Percentiles rank a stretch among this genome's conserved stretches.
Evolutionary conservation across 78 protist genomes (phyloP).

Genomic region (Dictyostelium purpureum): DNA sequence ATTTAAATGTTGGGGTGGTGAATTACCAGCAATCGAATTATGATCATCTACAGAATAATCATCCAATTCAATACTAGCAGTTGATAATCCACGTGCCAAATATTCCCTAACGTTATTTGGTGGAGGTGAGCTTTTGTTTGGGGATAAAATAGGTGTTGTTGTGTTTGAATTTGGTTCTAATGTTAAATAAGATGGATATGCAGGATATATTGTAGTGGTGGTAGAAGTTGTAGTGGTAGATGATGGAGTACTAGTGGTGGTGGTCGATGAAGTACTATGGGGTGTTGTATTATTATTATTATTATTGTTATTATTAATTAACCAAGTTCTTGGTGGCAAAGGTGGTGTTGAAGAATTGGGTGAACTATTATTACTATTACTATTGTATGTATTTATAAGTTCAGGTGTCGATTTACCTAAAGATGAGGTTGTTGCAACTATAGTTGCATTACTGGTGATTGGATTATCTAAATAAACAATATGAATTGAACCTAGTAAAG

Average conservation of each 20-base stretch:
- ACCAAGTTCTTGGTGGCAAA: not conserved
- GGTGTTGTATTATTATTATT: not conserved
- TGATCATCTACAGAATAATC: not conserved
- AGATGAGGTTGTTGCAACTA: not conserved
- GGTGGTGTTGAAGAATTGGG: not conserved
- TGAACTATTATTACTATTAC: not conserved
- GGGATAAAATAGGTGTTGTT: not conserved
- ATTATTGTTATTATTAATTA: not conserved
- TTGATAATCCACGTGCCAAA: not conserved
- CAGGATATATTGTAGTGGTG: too few species aligned
- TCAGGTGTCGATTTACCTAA: not conserved
- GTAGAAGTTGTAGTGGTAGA: too few species aligned
- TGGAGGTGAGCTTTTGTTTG: not conserved
- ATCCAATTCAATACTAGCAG: conserved; percentile 14
- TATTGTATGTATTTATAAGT: not conserved
- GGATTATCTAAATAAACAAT: not conserved
- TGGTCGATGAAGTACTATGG: too few species aligned
- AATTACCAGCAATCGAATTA: not conserved
- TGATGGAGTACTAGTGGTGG: too few species aligned
- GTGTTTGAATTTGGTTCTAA: conserved; percentile 6
- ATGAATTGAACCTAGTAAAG: conserved; percentile 41
- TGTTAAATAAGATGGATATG: too few species aligned
- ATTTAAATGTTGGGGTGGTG: not conserved
- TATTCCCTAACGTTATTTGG: not conserved
- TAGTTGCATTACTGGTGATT: not conserved